Evolutionary conservation across 257 asterid species (phyloP), one percentile per base, ranked within the genome.

Genomic region (Nyctanthes arbortristis): DNA sequence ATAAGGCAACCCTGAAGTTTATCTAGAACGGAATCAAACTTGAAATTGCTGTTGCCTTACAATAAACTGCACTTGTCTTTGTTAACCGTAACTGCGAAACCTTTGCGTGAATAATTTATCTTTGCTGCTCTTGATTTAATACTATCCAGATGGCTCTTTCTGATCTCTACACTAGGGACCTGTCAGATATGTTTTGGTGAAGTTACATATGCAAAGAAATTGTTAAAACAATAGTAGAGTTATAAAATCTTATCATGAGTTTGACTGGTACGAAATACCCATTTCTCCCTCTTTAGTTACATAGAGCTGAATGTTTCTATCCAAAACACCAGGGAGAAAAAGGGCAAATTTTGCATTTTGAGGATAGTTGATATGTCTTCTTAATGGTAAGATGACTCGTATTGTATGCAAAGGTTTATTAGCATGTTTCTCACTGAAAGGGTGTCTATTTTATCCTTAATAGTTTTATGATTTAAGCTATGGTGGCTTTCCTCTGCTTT

Each of bases 291-390:
- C 10, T 52, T n/a, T 32, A 49, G 30, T 65, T 30, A 56, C 20
- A 35, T 20, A 39, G 31, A 56, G 14, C 65, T 18, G 4, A 3
- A 52, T 37, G 25, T 27, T 61, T 74, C 35, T 61, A 63, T 47
- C 33, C 36, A 47, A 28, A 24, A 34, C 54, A 47, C 0, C 24
- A 52, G 14, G 43, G 59, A 40, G 39, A 65, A 27, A 13, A 59
- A 52, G 59, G 49, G 54, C 14, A 14, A 12, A 55, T 47, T n/a
- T 63, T 33, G 70, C 70, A 25, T 52, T 31, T 9, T 69, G 11
- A 24, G 39, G 72, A 35, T 72, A 55, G 11, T 37, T 18, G 22
- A 13, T 12, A 47, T 61, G 77, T 47, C 56, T 47, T 59, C 66
- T 39, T 29, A 57, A 14, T 32, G 58, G 70, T 32, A 31, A 29